These are phyloP conservation scores for Ambrosiella xylebori DNA, from an alignment of 2,329 filamentous ascomycete species.

Conservation along the genomic window DNA sequence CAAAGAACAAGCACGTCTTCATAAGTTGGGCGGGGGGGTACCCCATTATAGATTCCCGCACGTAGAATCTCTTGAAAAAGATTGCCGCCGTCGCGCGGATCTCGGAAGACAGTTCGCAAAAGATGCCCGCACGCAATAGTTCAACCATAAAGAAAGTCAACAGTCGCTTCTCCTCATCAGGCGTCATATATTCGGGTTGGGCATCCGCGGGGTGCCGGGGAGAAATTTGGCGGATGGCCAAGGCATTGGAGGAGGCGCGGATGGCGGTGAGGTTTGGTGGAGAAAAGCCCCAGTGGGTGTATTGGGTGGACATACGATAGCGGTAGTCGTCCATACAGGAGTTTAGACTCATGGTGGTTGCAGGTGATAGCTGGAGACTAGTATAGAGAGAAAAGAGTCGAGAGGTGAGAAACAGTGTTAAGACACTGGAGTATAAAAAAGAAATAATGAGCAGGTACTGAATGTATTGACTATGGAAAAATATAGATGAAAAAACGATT, in stretches of 20 bases:
- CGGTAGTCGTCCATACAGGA: conserved; percentile 55
- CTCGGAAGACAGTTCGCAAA: conserved; percentile 21
- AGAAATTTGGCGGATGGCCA: conserved; percentile 48
- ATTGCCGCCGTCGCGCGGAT: conserved; percentile 57
- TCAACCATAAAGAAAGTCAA: conserved; percentile 59
- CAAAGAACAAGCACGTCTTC: conserved; percentile 81
- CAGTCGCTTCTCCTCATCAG: conserved; percentile 66
- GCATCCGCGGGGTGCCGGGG: conserved; percentile 24
- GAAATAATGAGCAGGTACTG: too few relatives aligned
- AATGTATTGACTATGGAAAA: too few relatives aligned
- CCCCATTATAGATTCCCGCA: conserved; percentile 90
- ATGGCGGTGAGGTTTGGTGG: conserved; percentile 51
- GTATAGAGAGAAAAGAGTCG: too few relatives aligned
- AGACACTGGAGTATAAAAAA: too few relatives aligned
- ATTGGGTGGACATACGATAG: conserved; percentile 83
- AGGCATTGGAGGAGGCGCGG: conserved; percentile 60
- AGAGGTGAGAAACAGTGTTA: too few relatives aligned
- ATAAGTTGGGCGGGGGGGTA: conserved; percentile 83
- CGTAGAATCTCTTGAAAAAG: conserved; percentile 86
- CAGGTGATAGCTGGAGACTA: background rate
- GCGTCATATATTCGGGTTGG: conserved; percentile 55
- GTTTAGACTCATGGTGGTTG: background rate
- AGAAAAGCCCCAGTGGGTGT: conserved; percentile 82
- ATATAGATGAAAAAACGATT: too few relatives aligned
- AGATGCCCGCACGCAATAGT: conserved; percentile 37